A percentile compares a stretch with the other conserved stretches of the same genome.
Evolutionary conservation across 805 yeast species (phyloP).

Genomic region (Saccharomycopsis guyanensis): DNA sequence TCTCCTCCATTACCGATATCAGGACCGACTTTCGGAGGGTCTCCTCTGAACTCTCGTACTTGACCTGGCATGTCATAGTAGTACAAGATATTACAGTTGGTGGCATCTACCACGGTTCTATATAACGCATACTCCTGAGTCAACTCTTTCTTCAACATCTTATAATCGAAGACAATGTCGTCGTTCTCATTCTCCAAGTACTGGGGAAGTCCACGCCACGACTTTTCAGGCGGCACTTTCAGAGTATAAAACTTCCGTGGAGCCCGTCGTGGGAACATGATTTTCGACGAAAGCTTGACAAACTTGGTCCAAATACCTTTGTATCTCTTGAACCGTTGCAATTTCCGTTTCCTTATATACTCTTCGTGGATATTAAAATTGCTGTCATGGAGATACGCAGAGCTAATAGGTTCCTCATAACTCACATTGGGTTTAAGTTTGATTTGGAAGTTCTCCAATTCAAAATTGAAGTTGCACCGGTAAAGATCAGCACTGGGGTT

Average conservation of each 20-base stretch:
- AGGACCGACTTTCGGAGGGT: conserved; percentile 34
- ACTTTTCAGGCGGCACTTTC: conserved; percentile 3
- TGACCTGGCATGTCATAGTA: conserved; percentile 68
- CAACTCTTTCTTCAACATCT: conserved; percentile 28
- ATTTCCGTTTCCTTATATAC: conserved; percentile 19
- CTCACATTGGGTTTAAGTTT: conserved; percentile 65
- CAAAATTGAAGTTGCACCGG: conserved; percentile 37
- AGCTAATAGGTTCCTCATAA: conserved; percentile 35
- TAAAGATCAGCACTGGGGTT: conserved; percentile 47
- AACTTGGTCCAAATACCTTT: conserved; percentile 22
- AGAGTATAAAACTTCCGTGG: not conserved
- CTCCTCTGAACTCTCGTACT: conserved; percentile 35
- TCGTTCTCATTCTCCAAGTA: conserved; percentile 42
- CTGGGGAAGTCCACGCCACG: conserved; percentile 74
- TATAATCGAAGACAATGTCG: conserved; percentile 28
- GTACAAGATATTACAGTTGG: conserved; percentile 45
- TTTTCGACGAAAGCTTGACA: conserved; percentile 24
- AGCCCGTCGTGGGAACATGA: conserved; percentile 9
- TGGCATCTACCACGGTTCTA: conserved; percentile 59
- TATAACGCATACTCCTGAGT: conserved; percentile 74
- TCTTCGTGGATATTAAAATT: conserved; percentile 26
- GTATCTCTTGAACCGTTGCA: conserved; percentile 13
- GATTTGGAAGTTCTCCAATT: conserved; percentile 45
- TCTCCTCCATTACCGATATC: conserved; percentile 53
- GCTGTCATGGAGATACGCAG: conserved; percentile 21